Evolutionary conservation across 768 basidiomycete genomes (phyloP).

Genomic region (Cystofilobasidium capitatum): DNA sequence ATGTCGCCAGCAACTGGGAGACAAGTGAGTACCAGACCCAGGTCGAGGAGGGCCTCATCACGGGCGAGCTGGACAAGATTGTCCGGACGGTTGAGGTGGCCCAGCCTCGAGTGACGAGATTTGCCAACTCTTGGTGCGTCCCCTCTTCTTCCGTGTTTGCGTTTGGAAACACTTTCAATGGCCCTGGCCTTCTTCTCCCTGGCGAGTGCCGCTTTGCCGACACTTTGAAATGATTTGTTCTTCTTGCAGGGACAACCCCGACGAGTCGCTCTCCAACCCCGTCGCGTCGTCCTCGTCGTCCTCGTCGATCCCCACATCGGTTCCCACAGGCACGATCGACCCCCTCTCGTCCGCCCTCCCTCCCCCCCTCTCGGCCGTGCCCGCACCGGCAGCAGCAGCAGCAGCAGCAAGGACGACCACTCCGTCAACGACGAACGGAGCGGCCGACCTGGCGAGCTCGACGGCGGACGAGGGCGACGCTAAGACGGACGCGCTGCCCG

Average conservation of each 20-base stretch:
- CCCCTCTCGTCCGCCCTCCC: constrained; percentile 5
- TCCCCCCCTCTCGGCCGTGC: constrained; percentile 15
- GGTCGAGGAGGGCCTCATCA: constrained; percentile 65
- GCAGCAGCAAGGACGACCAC: neutral
- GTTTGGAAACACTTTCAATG: neutral
- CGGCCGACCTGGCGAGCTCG: neutral
- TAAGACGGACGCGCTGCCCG: neutral
- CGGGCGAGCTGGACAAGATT: constrained; percentile 65
- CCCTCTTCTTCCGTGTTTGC: neutral
- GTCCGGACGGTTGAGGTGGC: constrained; percentile 72
- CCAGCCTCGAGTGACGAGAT: constrained; percentile 85
- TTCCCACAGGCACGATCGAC: neutral
- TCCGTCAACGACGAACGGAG: neutral
- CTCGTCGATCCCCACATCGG: neutral
- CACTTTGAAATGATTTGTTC: too few relatives aligned
- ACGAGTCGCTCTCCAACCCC: neutral
- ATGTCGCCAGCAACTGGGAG: constrained; percentile 98
- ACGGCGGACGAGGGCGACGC: neutral
- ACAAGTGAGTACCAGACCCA: constrained; percentile 53
- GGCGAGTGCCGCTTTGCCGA: neutral
- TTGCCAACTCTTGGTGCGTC: constrained; percentile 40
- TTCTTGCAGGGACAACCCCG: constrained; percentile 17
- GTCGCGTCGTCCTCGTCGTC: neutral
- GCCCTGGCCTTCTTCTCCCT: neutral
- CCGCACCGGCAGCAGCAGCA: neutral